Evolutionary conservation across 768 basidiomycete genomes (phyloP).

Genomic region (Panaeolus cyanescens): DNA sequence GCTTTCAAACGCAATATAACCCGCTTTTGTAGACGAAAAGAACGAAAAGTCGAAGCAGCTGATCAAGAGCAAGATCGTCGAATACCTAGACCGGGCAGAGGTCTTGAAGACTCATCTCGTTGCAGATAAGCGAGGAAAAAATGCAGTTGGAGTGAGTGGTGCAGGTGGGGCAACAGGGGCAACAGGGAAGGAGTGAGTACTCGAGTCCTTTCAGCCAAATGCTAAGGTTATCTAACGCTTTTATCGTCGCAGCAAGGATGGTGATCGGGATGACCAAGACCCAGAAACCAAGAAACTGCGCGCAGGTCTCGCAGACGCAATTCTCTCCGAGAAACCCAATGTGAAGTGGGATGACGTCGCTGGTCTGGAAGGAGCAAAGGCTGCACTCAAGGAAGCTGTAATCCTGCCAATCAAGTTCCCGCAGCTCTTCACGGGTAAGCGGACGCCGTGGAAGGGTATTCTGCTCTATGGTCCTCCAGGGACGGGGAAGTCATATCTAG

Average conservation of each 20-base stretch:
- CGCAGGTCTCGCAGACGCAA: slow-evolving; percentile 86
- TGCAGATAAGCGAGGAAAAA: slow-evolving; percentile 60
- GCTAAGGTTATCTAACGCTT: not conserved
- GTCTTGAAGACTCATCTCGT: slow-evolving; percentile 83
- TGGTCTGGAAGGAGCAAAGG: slow-evolving; percentile 93
- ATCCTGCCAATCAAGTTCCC: slow-evolving; percentile 99
- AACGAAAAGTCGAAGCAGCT: slow-evolving; percentile 89
- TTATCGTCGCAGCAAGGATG: slow-evolving; percentile 35
- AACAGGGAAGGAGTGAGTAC: slow-evolving; percentile 48
- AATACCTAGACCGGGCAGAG: slow-evolving; percentile 92
- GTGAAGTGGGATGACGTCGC: slow-evolving; percentile 99
- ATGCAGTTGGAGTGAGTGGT: slow-evolving; percentile 51
- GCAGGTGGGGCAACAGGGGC: slow-evolving; percentile 38
- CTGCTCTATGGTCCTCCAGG: slow-evolving; percentile 97
- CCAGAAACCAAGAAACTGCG: slow-evolving; percentile 96
- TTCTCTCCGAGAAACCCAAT: slow-evolving; percentile 91
- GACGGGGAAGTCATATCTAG: slow-evolving; percentile 95
- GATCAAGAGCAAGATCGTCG: slow-evolving; percentile 85
- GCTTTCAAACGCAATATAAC: not conserved
- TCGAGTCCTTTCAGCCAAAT: not conserved
- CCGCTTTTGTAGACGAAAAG: slow-evolving; percentile 45
- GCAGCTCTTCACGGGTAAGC: slow-evolving; percentile 96
- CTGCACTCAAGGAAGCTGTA: slow-evolving; percentile 95
- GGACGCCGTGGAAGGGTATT: slow-evolving; percentile 97
- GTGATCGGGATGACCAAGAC: slow-evolving; percentile 77